phyloP scores from a whole-genome alignment of 768 basidiomycete species.

The Amanita phalloides region DNA sequence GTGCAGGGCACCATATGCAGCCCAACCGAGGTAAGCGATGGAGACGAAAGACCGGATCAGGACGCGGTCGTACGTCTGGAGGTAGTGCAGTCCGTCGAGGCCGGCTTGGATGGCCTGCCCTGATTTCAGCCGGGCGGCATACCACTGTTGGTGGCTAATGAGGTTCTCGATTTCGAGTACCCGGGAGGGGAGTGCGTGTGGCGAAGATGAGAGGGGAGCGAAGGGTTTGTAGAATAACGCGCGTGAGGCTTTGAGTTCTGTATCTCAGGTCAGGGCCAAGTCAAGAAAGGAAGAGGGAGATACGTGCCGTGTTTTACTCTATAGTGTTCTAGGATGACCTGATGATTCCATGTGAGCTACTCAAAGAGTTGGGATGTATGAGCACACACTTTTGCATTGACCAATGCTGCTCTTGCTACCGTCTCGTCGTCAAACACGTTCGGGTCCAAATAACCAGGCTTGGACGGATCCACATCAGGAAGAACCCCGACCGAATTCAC shows the following conservation, averaged over 20 bases:
- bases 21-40: conserved; percentile 71
- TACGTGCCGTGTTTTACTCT: conserved; percentile 60
- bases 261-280: not conserved
- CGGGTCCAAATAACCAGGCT: conserved; percentile 46
- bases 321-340: conserved; percentile 72
- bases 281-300: not conserved
- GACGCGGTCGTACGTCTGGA: conserved; percentile 77
- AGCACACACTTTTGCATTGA: conserved; percentile 47
- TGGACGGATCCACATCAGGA: conserved; percentile 58
- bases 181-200: conserved; percentile 13
- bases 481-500: conserved; percentile 77
- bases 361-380: no score
- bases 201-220: conserved; percentile 11
- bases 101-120: conserved; percentile 39
- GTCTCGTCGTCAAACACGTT: conserved; percentile 30
- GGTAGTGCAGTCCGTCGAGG: conserved; percentile 59
- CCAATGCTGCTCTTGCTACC: conserved; percentile 42
- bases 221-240: conserved; percentile 59
- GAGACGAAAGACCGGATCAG: conserved; percentile 63
- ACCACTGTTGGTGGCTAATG: conserved; percentile 32
- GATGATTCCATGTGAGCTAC: not conserved
- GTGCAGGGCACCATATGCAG: conserved; percentile 50
- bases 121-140: conserved; percentile 37
- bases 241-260: conserved; percentile 52
- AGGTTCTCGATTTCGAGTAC: conserved; percentile 31